Base-by-base conservation (phyloP, 805 yeast species). In the Kluyveromyces nonfermentans region DNA sequence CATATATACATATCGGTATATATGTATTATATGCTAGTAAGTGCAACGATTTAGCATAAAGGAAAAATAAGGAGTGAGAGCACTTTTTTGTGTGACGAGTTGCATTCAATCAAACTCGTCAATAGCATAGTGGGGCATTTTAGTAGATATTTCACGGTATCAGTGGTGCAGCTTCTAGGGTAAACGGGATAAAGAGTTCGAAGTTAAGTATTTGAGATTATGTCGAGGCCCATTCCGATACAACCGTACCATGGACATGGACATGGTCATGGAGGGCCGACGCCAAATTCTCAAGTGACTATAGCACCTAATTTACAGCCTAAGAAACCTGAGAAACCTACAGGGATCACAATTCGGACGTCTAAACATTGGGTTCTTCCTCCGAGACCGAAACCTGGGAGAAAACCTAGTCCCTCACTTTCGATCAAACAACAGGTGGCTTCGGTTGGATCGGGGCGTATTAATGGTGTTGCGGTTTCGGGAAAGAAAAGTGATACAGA, bases 361-460 rank as follows among this genome's bases (percentile, higher is more conserved):
- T 81, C 88, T 41, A 82, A 82, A 56, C 80, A 78, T 56, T 86
- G 93, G 89, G 88, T 82, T 7, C 65, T 84, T 25, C 95, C 94
- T 2, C 94, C 94, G 9, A 70, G 93, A 50, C 93, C 94, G 20
- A 81, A 84, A 51, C 84, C 85, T 0, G 85, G 84, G 17, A 65
- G 80, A 41, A 77, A 76, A 51, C 80, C 49, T 14, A 43, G 49
- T 38, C 41, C 41, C 12, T n/a, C 34, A 7, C n/a, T 38, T 12
- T 38, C 41, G 5, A 38, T 38, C 6, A 38, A 38, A 21, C 41
- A 38, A 34, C 41, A 38, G 34, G n/a, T 38, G 2, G 41, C 41
- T 8, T 28, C n/a, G 8, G 41, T 38, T 12, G 31, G 22, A 9
- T 33, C 35, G n/a, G 20, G 35, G 19, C 12, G 32, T 10, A 30